phyloP scores from a whole-genome alignment of 331 rosid genomes.

The Pyracantha coccinea region DNA sequence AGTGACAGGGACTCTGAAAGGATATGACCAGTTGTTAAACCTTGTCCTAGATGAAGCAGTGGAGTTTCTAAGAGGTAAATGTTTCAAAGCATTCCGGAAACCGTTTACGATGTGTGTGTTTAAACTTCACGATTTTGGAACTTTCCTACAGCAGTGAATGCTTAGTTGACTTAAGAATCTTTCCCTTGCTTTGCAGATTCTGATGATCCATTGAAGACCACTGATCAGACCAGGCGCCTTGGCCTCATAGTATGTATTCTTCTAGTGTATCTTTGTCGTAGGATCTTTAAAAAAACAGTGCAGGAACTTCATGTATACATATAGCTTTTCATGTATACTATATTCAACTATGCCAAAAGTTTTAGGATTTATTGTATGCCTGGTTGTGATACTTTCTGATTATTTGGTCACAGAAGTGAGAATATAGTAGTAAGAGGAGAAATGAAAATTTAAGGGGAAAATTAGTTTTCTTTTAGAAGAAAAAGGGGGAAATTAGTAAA shows the following conservation, averaged over 20 bases:
- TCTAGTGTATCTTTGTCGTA: neutral
- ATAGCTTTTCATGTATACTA: too few relatives aligned
- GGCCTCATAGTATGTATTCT: conserved; percentile 73
- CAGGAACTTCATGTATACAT: neutral
- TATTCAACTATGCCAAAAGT: neutral
- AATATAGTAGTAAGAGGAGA: too few relatives aligned
- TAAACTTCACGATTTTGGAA: neutral
- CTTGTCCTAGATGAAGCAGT: conserved; percentile 81
- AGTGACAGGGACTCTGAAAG: conserved; percentile 91
- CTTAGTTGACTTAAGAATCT: neutral
- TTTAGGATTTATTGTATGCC: neutral
- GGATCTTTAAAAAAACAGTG: neutral
- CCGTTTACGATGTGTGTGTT: too few relatives aligned
- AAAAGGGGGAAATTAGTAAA: neutral
- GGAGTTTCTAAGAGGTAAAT: conserved; percentile 68
- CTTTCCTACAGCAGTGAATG: neutral
- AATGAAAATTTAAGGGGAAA: neutral
- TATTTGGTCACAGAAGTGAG: neutral
- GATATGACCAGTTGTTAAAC: conserved; percentile 84
- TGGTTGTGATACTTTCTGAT: neutral
- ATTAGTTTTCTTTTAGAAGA: too few relatives aligned
- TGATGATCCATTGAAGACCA: conserved; percentile 83
- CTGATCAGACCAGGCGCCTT: conserved; percentile 72
- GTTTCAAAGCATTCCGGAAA: neutral
- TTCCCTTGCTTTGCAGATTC: conserved; percentile 40